Base-by-base conservation (phyloP, 1,284 basidiomycete genomes). In the Puccinia horiana region DNA sequence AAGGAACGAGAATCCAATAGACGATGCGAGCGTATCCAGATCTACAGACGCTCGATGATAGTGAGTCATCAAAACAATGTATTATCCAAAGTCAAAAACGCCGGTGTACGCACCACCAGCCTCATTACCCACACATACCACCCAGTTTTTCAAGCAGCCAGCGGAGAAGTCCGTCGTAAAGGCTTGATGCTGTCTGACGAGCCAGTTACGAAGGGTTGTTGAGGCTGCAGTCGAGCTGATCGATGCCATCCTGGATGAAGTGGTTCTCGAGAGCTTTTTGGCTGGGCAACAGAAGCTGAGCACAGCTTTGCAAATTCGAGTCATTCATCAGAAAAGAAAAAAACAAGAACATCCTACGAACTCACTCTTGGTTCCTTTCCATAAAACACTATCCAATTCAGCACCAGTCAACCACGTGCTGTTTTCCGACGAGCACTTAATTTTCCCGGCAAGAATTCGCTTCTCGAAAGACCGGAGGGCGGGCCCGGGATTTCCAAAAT, bases 11-110 rank as follows among this genome's bases (percentile, higher is more conserved):
- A 91, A 94, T 1, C 91, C 92, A 81, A 97, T 90, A 1, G 95
- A 91, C 81, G 92, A 93, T 0, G 94, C 93, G 40, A 96, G 86
- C 16, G 92, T 92, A 88, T 98, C 95, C 56, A 97, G 91, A 87
- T 98, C 95, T 97, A 85, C 23, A 32, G 1, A 75, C 9, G 35
- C 5, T 26, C n/a, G 40, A 26, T 20, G 42, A 32, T 12, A 42
- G 26, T 44, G 32, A 32, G 63, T n/a, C 37, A 20, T 67, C n/a
- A 56, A 26, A 8, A 52, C 16, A 56, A 20, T 26, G 2, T 12
- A 37, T 37, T 2, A 65, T 4, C 20, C 63, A 35, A 65, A 42
- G n/a, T 8, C 37, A 37, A 65, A 2, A 65, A 8, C 29, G 63
- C 18, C 29, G 32, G 47, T 40, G 26, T 23, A 56, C 79, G 9